Evolutionary conservation across 2,329 filamentous ascomycete genomes (phyloP), one percentile per base, ranked within the genome.

Genomic region (Penicillium aurantiogriseum): DNA sequence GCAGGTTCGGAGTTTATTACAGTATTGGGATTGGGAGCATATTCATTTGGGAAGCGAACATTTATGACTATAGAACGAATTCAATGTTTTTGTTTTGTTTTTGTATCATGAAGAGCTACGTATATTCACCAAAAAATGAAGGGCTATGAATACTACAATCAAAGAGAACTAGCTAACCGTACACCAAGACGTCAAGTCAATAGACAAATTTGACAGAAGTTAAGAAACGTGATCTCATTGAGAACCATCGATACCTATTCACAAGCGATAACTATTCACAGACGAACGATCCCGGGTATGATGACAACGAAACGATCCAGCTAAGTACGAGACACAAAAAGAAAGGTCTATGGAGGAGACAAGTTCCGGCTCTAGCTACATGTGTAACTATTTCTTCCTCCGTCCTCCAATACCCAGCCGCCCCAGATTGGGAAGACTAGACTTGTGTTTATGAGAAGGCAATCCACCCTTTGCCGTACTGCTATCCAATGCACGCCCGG

Each of bases 381-480:
- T 3, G 5, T 6, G 40, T 38, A 35, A 27, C 74, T 63, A 77
- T 46, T 70, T 70, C 63, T 77, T 78, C 49, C 85, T 85, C 43
- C 86, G 85, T 43, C 86, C 79, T 17, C 89, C 87, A 35, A 88
- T 88, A n/a, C 87, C 88, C 47, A 91, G 74, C 56, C 88, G 80
- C 5, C 88, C 87, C 71, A 91, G 85, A 68, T 90, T 87, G 5
- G 87, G 85, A 40, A 91, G 74, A 45, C 86, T 84, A 9, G 83
- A 82, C 67, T 83, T 83, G 43, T 81, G 82, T 74, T 89, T 90
- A 35, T 80, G 77, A 33, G 77, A 73, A 42, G 79, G 75, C 10
- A 62, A 49, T 25, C 44, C 50, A 7, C 59, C 58, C n/a, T 60
- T 58, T 35, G 70, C 70, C 31, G 63, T 46, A 9, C 29, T 44